These are phyloP conservation scores for Sutorius australiensis DNA, from an alignment of 768 basidiomycete genomes.

Conservation along the genomic window DNA sequence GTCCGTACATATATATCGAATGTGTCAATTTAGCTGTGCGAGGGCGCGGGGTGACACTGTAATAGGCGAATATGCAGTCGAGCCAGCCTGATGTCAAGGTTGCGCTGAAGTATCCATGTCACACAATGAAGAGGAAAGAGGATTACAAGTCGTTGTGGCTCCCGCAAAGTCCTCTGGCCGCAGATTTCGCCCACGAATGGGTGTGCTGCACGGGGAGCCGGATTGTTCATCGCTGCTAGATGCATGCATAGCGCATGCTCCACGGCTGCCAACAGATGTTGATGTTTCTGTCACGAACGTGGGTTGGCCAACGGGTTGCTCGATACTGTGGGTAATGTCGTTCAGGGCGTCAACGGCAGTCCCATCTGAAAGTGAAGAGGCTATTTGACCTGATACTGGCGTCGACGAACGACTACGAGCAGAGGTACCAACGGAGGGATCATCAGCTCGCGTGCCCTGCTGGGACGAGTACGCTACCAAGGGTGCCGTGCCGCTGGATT, in stretches of 20 bases:
- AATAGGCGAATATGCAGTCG: slow-evolving; percentile 36
- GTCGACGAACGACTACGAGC: slow-evolving; percentile 28
- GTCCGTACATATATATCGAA: slow-evolving; percentile 12
- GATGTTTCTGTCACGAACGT: slow-evolving; percentile 15
- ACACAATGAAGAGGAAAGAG: slow-evolving; percentile 27
- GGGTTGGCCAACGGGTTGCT: slow-evolving; percentile 19
- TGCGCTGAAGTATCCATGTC: slow-evolving; percentile 22
- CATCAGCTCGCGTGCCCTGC: slow-evolving; percentile 13
- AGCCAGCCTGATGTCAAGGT: slow-evolving; percentile 39
- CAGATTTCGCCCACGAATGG: slow-evolving; percentile 4
- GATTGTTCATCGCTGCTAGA: slow-evolving; percentile 11
- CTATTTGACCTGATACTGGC: slow-evolving; percentile 35
- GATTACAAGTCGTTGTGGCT: slow-evolving; percentile 16
- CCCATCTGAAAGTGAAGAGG: slow-evolving; percentile 26
- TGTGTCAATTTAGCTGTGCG: slow-evolving; percentile 7
- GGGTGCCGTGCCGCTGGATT: slow-evolving; percentile 2
- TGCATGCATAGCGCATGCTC: slow-evolving; percentile 5
- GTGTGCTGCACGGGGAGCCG: slow-evolving; percentile 1
- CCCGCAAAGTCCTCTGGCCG: slow-evolving; percentile 9
- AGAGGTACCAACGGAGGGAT: slow-evolving; percentile 6
- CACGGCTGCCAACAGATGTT: slow-evolving; percentile 8
- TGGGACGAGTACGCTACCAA: background rate
- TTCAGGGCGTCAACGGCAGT: slow-evolving; percentile 26
- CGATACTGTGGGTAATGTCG: slow-evolving; percentile 27
- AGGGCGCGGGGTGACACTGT: slow-evolving; percentile 6